Evolutionary conservation across 768 basidiomycete genomes (phyloP), one percentile per base, ranked within the genome.

Genomic region (Scleroderma bovista): DNA sequence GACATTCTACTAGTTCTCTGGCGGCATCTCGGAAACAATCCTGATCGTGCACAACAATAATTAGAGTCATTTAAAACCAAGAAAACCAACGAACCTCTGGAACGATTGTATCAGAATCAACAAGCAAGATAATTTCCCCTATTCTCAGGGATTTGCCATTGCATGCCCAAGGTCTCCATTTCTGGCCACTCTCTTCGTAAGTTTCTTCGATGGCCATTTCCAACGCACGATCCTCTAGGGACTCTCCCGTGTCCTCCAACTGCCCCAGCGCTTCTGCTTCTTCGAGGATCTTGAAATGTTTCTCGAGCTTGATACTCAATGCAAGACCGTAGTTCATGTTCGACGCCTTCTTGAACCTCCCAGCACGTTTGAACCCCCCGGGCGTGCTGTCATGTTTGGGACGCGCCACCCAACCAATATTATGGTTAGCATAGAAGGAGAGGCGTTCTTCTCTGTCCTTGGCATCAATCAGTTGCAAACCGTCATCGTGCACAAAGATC

Each of bases 11-110:
- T 50, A 93, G 73, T 63, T 93, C 88, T 33, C 85, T 79, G 11
- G 87, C 88, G 2, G 89, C 89, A 69, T 92, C 89, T 48, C 87
- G 76, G 67, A 93, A 82, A 62, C 88, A 93, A 65, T 92, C 89
- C 78, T 83, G 49, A 20, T 36, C n/a, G n/a, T n/a, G 8, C 24
- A 32, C 12, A 3, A 33, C 10, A 20, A 33, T 16, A 13, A 17
- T 12, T 13, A 15, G 20, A 12, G 9, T 20, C 3, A 31, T 42
- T 24, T 2, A 39, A 19, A 16, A 40, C 3, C 6, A 37, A 8
- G 12, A 11, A 12, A 15, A 37, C 69, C 12, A 50, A 62, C 80
- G 80, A 36, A 36, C 34, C 73, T 86, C 86, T 1, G 88, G 88
- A 11, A 92, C 88, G 56, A 88, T 75, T 15, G 88, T 93, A 36